Evolutionary conservation across 768 basidiomycete genomes (phyloP), one percentile per base, ranked within the genome.

Genomic region (Hysterangium stoloniferum): DNA sequence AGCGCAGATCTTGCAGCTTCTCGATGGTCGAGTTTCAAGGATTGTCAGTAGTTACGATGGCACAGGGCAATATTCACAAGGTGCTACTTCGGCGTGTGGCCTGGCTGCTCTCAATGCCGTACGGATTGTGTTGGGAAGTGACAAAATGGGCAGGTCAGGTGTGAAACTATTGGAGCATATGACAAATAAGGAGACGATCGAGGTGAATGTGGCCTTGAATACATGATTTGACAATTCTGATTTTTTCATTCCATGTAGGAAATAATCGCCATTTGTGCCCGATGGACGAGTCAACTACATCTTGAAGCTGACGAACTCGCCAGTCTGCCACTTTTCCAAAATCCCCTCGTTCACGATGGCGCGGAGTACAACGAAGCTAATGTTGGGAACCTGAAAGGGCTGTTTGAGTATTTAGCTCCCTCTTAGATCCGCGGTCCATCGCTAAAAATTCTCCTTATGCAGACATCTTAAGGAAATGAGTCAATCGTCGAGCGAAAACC

Each of bases 31-130:
- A 22, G 31, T 48, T 6, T 7, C 46, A 19, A 29, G 25, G 20
- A n/a, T 25, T 20, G 36, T 54, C 19, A 53, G 51, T 19, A 49
- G 52, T 1, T 71, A 74, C 53, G 62, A 58, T 4, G 76, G 79
- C 13, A 71, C 76, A 11, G 76, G 82, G 37, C 82, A 84, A 55
- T 84, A 82, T 46, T 52, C 50, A 2, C 64, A 64, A n/a, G 68
- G 70, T 9, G 68, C 72, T 5, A 62, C 63, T 27, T 77, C 82
- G 35, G 72, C 81, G 2, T 85, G 82, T 54, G 84, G 84, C 15
- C 68, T 86, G 22, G 82, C 83, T 20, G 76, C 78, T 1, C 62
- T 84, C 59, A 84, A 84, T 59, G 83, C 79, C 54, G 78, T 75
- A 9, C 68, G 80, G 45, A 56, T 78, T 5, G 66, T 73, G 6